Evolutionary conservation across 2,329 filamentous ascomycete genomes (phyloP).

Genomic region (Alternaria burnsii): DNA sequence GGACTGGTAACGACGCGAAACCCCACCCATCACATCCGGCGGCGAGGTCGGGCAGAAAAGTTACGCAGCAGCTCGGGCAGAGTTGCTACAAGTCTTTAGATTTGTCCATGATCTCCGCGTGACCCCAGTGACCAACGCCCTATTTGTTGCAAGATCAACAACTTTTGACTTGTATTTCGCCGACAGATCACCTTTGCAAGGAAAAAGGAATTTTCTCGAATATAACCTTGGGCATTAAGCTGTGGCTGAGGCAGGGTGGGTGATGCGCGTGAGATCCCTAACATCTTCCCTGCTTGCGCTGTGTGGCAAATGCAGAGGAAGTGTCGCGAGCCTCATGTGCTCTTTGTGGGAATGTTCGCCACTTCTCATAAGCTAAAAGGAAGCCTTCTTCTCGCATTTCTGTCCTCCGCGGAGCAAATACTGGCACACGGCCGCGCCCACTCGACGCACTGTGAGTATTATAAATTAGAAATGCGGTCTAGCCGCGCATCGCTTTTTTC

Average conservation of each 20-base stretch:
- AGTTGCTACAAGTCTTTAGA: conserved; percentile 1
- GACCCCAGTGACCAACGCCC: not conserved
- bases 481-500: conserved; percentile 15
- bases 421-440: not conserved
- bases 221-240: not conserved
- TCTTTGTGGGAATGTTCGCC: conserved; percentile 2
- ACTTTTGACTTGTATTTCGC: not conserved
- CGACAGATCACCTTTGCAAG: not conserved
- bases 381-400: not conserved
- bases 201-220: not conserved
- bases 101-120: conserved; percentile 2
- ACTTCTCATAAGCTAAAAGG: conserved; percentile 1
- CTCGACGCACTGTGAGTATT: conserved; percentile 1
- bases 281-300: not conserved
- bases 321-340: conserved; percentile 8
- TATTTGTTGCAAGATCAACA: conserved; percentile 2
- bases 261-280: not conserved
- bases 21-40: not conserved
- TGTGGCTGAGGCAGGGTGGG: not conserved
- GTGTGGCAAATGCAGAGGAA: conserved; percentile 6
- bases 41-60: not conserved
- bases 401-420: conserved; percentile 11
- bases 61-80: not conserved
- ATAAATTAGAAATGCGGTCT: conserved; percentile 22
- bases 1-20: not conserved